phyloP scores from a whole-genome alignment of 768 basidiomycete species.

The Clitopilus passeckerianus region DNA sequence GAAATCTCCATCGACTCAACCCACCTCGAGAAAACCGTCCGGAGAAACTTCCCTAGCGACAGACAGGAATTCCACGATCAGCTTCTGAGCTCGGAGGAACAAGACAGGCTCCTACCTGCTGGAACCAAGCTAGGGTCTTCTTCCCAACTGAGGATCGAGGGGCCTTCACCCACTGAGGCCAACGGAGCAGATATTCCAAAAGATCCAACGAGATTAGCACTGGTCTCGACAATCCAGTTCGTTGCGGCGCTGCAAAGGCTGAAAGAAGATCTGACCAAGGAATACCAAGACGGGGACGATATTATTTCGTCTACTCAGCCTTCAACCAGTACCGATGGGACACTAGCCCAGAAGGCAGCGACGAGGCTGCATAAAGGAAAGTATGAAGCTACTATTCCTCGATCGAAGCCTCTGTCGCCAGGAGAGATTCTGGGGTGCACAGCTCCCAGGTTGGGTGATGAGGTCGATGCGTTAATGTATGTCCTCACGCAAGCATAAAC shows the following conservation, averaged over 20 bases:
- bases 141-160: slow-evolving; percentile 62
- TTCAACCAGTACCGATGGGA: background rate
- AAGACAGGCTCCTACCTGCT: slow-evolving; percentile 33
- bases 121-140: slow-evolving; percentile 44
- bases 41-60: slow-evolving; percentile 84
- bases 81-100: slow-evolving; percentile 54
- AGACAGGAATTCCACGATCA: slow-evolving; percentile 59
- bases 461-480: slow-evolving; percentile 85
- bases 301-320: background rate
- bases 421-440: slow-evolving; percentile 98
- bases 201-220: slow-evolving; percentile 66
- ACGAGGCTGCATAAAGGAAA: slow-evolving; percentile 47
- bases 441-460: slow-evolving; percentile 69
- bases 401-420: slow-evolving; percentile 88
- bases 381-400: slow-evolving; percentile 76
- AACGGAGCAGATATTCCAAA: slow-evolving; percentile 10
- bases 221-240: slow-evolving; percentile 98
- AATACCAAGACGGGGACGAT: slow-evolving; percentile 20
- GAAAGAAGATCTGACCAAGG: slow-evolving; percentile 66
- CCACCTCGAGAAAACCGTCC: slow-evolving; percentile 81
- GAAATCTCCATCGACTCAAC: slow-evolving; percentile 89
- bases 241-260: slow-evolving; percentile 87
- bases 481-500: slow-evolving; percentile 18
- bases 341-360: background rate
- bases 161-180: slow-evolving; percentile 14